A percentile compares a stretch with the other conserved stretches of the same genome.
Conservation (phyloP, 805 yeast species). For the Cyberlindnera mississippiensis region DNA sequence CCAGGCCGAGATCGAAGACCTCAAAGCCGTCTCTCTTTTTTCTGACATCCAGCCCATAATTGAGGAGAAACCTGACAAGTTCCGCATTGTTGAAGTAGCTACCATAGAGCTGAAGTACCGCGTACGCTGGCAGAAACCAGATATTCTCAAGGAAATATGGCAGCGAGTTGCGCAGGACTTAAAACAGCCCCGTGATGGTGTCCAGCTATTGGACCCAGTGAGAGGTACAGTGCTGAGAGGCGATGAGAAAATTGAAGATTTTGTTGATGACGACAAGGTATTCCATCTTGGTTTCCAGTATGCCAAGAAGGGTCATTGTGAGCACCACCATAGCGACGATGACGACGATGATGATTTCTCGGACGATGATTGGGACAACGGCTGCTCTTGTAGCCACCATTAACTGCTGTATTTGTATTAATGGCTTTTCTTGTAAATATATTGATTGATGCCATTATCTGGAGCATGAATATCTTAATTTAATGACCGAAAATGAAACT, state of each 20-base stretch:
- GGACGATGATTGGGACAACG: constrained; percentile 26
- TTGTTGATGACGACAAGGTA: constrained; percentile 13
- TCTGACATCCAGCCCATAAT: constrained; percentile 25
- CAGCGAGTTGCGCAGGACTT: constrained; percentile 23
- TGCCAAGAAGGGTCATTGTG: constrained; percentile 2
- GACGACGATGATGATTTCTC: constrained; percentile 22
- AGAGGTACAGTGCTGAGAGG: constrained; percentile 18
- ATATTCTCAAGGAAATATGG: constrained; percentile 15
- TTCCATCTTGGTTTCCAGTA: constrained; percentile 22
- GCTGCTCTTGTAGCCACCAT: constrained; percentile 27
- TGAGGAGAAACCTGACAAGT: constrained; percentile 18
- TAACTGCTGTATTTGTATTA: too few relatives aligned
- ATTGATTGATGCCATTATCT: too few relatives aligned
- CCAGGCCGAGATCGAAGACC: constrained; percentile 21
- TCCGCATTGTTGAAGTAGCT: constrained; percentile 18
- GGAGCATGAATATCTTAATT: too few relatives aligned
- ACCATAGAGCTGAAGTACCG: constrained; percentile 19
- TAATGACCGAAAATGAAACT: background rate
- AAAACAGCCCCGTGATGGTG: constrained; percentile 13
- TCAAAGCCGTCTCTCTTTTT: constrained; percentile 24
- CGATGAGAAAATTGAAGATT: constrained; percentile 15
- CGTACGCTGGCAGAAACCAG: constrained; percentile 16
- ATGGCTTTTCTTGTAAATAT: too few relatives aligned
- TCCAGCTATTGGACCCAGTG: constrained; percentile 21
- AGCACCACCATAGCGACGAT: constrained; percentile 9